Evolutionary conservation across 257 asterid genomes (phyloP).

Genomic region (Penstemon eatonii): DNA sequence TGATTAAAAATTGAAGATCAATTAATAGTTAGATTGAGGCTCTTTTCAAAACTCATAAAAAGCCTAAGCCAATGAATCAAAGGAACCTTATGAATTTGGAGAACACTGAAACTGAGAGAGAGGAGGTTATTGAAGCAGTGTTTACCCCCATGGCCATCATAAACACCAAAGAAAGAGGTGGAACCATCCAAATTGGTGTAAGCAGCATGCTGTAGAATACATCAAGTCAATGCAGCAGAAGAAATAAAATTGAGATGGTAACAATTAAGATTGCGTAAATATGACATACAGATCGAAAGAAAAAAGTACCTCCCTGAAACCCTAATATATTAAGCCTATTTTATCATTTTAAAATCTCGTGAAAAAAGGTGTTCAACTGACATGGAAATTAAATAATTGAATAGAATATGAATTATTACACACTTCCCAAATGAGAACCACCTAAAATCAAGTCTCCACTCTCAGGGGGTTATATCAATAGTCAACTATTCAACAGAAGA

Average conservation of each 20-base stretch:
- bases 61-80: slow-evolving; percentile 22
- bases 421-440: slow-evolving; percentile 19
- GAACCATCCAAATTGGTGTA: slow-evolving; percentile 68
- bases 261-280: slow-evolving; percentile 10
- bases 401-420: slow-evolving; percentile 15
- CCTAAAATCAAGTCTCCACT: slow-evolving; percentile 21
- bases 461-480: slow-evolving; percentile 15
- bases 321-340: slow-evolving; percentile 10
- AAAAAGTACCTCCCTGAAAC: slow-evolving; percentile 14
- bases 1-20: slow-evolving; percentile 6
- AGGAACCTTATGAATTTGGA: slow-evolving; percentile 9
- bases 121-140: slow-evolving; percentile 26
- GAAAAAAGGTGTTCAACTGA: slow-evolving; percentile 17
- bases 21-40: slow-evolving; percentile 9
- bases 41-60: slow-evolving; percentile 9
- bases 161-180: slow-evolving; percentile 92
- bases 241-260: slow-evolving; percentile 13
- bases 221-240: slow-evolving; percentile 30
- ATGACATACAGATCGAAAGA: slow-evolving; percentile 6
- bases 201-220: slow-evolving; percentile 85
- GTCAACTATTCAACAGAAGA: slow-evolving; percentile 11
- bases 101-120: neutral
- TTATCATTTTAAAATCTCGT: slow-evolving; percentile 16
- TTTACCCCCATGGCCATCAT: slow-evolving; percentile 99
- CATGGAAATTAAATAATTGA: slow-evolving; percentile 18